Evolutionary conservation across 441 rosid genomes (phyloP).

Genomic region (Capsella rubella): DNA sequence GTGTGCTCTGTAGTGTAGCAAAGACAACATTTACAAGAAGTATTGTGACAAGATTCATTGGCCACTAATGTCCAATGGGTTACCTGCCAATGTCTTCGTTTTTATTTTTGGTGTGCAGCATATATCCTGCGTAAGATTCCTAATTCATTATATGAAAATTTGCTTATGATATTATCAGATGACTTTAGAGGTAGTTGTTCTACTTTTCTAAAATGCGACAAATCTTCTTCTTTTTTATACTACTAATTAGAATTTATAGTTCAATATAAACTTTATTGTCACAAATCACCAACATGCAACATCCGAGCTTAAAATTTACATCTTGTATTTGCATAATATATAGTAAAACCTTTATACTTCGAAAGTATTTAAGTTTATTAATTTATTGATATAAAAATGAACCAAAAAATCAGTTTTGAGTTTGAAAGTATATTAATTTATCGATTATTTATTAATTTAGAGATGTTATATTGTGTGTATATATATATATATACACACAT

Average conservation of each 20-base stretch:
- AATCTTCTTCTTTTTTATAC: neutral
- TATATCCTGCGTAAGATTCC: neutral
- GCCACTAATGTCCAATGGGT: constrained; percentile 20
- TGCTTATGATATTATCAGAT: neutral
- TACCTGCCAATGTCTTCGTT: constrained; percentile 14
- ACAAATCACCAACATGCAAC: no score
- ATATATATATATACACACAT: no score
- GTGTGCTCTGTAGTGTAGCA: neutral
- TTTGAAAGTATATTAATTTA: no score
- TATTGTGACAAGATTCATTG: constrained; percentile 24
- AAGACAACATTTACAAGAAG: neutral
- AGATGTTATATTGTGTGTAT: no score
- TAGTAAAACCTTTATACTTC: no score
- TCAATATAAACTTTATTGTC: no score
- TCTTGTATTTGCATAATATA: neutral
- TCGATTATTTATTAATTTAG: no score
- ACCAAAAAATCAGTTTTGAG: no score
- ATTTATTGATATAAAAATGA: no score
- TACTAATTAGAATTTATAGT: neutral
- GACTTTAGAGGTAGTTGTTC: neutral
- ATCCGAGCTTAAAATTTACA: neutral
- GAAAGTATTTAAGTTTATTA: no score
- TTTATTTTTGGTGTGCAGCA: neutral
- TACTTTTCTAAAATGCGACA: neutral
- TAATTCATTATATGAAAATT: neutral